Percentiles rank a stretch among this genome's conserved stretches.
Conservation (phyloP, 2,329 filamentous ascomycete species). For the Penicillium thymicola region DNA sequence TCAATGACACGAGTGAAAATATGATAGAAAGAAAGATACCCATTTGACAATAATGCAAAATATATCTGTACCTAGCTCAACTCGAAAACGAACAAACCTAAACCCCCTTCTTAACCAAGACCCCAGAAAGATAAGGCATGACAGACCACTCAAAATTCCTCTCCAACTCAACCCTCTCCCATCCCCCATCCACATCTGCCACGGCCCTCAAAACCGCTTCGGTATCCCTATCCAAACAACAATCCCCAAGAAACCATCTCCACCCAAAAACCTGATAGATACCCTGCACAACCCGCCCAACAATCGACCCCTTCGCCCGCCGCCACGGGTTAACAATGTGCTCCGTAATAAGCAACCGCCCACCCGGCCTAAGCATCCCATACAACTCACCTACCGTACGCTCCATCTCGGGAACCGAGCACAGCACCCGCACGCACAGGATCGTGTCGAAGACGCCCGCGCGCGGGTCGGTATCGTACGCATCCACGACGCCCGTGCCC, state of each 20-base stretch:
- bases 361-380: conserved; percentile 52
- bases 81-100: neutral
- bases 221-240: conserved; percentile 51
- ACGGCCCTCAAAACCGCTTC: conserved; percentile 42
- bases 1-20: neutral
- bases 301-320: conserved; percentile 44
- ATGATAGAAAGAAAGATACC: conserved; percentile 17
- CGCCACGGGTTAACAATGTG: conserved; percentile 54
- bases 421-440: conserved; percentile 53
- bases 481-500: conserved; percentile 31
- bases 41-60: conserved; percentile 8
- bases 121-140: conserved; percentile 43
- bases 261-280: conserved; percentile 48
- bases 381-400: conserved; percentile 49
- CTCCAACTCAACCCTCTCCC: conserved; percentile 50
- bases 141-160: conserved; percentile 36
- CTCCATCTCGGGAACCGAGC: conserved; percentile 50
- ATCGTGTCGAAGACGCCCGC: conserved; percentile 54
- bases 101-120: conserved; percentile 37
- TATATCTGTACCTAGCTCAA: neutral
- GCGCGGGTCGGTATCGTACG: conserved; percentile 12
- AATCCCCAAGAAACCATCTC: conserved; percentile 53
- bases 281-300: conserved; percentile 47
- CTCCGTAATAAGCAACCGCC: conserved; percentile 54
- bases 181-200: conserved; percentile 44